A percentile compares a stretch with the other conserved stretches of the same genome.
Evolutionary conservation across 78 protist genomes (phyloP).

Genomic region (Bodo saltans): DNA sequence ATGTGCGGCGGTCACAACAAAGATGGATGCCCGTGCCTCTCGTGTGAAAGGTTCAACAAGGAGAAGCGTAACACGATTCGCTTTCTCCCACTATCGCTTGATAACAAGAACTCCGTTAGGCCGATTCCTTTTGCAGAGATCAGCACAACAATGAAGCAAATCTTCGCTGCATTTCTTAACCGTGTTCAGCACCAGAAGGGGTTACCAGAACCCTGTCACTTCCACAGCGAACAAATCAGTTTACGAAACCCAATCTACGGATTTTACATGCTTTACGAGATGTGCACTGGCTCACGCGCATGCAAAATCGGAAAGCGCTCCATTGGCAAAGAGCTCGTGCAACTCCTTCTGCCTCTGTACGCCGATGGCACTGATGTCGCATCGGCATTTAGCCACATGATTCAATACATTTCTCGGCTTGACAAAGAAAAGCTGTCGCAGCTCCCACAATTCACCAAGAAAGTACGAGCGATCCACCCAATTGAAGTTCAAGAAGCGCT

Average conservation of each 20-base stretch:
- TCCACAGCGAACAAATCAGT: not conserved
- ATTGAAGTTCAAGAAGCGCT: not conserved
- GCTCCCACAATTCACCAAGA: not conserved
- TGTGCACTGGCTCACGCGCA: not conserved
- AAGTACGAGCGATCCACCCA: not conserved
- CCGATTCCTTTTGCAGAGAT: too few relatives aligned
- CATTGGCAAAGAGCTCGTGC: not conserved
- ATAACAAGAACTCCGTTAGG: not conserved
- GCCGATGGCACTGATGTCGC: not conserved
- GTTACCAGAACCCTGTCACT: not conserved
- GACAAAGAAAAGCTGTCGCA: not conserved
- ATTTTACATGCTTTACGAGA: not conserved
- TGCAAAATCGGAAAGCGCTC: not conserved
- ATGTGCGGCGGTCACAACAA: not conserved
- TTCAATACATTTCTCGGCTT: not conserved
- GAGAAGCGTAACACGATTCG: not conserved
- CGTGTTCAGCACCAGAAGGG: not conserved
- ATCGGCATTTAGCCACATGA: not conserved
- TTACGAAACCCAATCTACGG: not conserved
- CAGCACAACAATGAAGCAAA: not conserved
- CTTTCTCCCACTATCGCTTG: not conserved
- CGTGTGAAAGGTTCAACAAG: not conserved
- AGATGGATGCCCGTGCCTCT: not conserved
- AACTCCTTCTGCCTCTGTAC: not conserved
- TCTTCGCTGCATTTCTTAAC: not conserved